These are phyloP conservation scores for Corylus americana DNA, from an alignment of 306 rosid species.

Conservation along the genomic window DNA sequence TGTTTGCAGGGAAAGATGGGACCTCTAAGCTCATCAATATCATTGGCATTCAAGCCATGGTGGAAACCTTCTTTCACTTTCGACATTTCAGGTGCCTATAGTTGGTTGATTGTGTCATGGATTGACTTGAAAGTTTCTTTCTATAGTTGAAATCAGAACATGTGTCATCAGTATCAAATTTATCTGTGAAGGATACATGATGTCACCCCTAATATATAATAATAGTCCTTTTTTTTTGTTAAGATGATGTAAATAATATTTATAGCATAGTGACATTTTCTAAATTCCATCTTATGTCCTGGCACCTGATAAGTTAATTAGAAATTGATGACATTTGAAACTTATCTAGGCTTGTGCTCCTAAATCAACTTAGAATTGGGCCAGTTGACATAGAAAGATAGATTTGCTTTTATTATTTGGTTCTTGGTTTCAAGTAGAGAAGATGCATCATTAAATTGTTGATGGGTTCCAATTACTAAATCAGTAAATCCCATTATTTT, in stretches of 20 bases:
- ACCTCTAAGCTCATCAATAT: slow-evolving; percentile 67
- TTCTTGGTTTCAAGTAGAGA: neutral
- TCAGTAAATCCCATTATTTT: slow-evolving; percentile 18
- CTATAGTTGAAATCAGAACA: neutral
- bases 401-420: neutral
- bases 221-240: neutral
- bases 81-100: slow-evolving; percentile 71
- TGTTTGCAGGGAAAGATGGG: slow-evolving; percentile 80
- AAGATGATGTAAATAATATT: slow-evolving; percentile 3
- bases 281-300: neutral
- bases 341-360: neutral
- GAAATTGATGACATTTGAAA: neutral
- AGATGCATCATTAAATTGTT: slow-evolving; percentile 9
- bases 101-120: slow-evolving; percentile 1
- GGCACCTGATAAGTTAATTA: neutral
- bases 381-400: neutral
- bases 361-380: neutral
- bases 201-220: neutral
- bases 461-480: slow-evolving; percentile 19
- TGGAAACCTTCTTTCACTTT: slow-evolving; percentile 96
- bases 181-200: too few species aligned
- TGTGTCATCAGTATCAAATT: too few species aligned
- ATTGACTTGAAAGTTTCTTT: neutral
- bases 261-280: neutral
- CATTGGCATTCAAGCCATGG: slow-evolving; percentile 91